A percentile compares a stretch with the other conserved stretches of the same genome.
Evolutionary conservation across 805 yeast genomes (phyloP).

Genomic region (Saturnispora ahearnii): DNA sequence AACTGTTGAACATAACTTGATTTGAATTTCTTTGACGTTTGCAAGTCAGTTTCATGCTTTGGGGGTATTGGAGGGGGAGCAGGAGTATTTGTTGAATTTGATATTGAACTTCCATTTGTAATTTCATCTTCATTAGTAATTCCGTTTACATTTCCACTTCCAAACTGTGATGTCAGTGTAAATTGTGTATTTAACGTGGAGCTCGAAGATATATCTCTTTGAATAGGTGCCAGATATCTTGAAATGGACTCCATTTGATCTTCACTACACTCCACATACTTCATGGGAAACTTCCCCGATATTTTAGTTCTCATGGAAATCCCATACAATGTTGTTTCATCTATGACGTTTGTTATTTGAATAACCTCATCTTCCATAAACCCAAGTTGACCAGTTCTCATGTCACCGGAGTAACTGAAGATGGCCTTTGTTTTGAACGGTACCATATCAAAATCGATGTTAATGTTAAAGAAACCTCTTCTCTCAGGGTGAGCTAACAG

Average conservation of each 20-base stretch:
- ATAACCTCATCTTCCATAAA: constrained; percentile 90
- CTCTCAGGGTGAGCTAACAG: background rate
- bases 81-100: constrained; percentile 1
- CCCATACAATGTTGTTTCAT: constrained; percentile 93
- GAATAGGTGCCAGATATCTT: background rate
- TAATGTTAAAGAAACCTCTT: background rate
- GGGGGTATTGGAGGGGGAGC: constrained; percentile 32
- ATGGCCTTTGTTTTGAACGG: constrained; percentile 41
- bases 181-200: constrained; percentile 12
- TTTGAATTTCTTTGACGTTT: constrained; percentile 10
- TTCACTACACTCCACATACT: constrained; percentile 54
- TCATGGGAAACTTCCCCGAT: constrained; percentile 80
- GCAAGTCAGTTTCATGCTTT: constrained; percentile 20
- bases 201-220: constrained; percentile 7
- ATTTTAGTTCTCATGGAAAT: constrained; percentile 67
- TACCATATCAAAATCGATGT: constrained; percentile 6
- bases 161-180: constrained; percentile 4
- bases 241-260: background rate
- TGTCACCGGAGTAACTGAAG: constrained; percentile 92
- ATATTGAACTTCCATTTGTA: background rate
- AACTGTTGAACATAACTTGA: constrained; percentile 21
- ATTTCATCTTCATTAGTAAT: background rate
- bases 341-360: constrained; percentile 66
- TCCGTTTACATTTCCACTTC: background rate
- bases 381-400: constrained; percentile 73